phyloP scores from a whole-genome alignment of 768 basidiomycete species.

The Xerocomus spinulosus region DNA sequence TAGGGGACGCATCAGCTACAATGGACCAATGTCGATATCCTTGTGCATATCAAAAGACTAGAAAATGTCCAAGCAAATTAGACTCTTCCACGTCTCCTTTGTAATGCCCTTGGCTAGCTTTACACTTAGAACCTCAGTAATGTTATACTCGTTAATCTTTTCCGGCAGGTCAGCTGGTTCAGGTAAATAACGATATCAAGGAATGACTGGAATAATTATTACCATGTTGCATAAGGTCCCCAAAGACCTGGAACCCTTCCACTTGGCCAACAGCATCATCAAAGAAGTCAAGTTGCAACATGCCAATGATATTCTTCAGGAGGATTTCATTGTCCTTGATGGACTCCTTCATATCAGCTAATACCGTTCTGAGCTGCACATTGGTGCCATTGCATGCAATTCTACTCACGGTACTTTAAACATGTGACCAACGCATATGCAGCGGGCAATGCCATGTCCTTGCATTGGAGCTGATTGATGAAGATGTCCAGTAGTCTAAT shows the following conservation, averaged over 20 bases:
- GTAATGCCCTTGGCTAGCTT: constrained; percentile 12
- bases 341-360: constrained; percentile 3
- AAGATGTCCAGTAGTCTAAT: constrained; percentile 5
- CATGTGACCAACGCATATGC: constrained; percentile 12
- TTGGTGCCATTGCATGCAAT: background rate
- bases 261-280: constrained; percentile 20
- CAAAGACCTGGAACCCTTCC: background rate
- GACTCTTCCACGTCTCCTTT: constrained; percentile 15
- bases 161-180: constrained; percentile 9
- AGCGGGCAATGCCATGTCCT: constrained; percentile 13
- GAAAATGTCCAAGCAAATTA: constrained; percentile 22
- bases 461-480: constrained; percentile 9
- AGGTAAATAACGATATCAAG: background rate
- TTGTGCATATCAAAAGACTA: constrained; percentile 11
- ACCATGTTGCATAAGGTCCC: background rate
- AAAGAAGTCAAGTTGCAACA: constrained; percentile 20
- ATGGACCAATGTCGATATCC: background rate
- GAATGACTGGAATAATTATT: background rate
- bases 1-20: background rate
- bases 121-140: constrained; percentile 11
- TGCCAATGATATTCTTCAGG: constrained; percentile 13
- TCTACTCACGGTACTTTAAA: background rate
- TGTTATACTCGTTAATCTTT: constrained; percentile 6
- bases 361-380: background rate
- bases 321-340: background rate